These are phyloP conservation scores for Pseudopediastrum boryanum DNA, from an alignment of 139 green algal species.

Conservation along the genomic window DNA sequence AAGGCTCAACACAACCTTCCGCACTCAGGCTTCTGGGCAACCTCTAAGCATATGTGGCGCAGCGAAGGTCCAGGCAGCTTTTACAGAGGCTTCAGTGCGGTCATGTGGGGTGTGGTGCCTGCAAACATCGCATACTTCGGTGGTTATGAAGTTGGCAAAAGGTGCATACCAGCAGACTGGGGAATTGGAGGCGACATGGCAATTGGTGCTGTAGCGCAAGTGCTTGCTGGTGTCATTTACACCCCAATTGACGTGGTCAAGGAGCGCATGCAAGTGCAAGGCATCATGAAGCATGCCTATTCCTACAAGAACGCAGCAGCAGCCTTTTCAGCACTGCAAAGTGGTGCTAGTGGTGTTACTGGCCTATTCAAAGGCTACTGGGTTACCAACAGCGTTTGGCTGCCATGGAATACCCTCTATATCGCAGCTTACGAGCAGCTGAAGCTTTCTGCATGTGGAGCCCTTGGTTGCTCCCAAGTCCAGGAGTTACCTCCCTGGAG, in stretches of 20 bases:
- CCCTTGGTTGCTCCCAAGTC: neutral
- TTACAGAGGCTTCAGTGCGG: constrained; percentile 74
- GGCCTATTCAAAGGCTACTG: constrained; percentile 54
- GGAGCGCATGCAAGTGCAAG: constrained; percentile 72
- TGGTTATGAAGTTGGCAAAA: constrained; percentile 31
- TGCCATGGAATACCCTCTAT: constrained; percentile 86
- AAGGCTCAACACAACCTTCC: neutral
- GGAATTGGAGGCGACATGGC: constrained; percentile 67
- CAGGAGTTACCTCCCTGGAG: constrained; percentile 40
- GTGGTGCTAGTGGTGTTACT: neutral
- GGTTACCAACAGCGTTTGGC: constrained; percentile 81
- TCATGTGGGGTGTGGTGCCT: constrained; percentile 68
- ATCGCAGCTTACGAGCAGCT: constrained; percentile 70
- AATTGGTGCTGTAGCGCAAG: constrained; percentile 68
- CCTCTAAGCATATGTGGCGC: constrained; percentile 13
- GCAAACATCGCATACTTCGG: constrained; percentile 82
- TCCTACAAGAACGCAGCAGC: neutral
- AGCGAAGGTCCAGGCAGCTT: constrained; percentile 44
- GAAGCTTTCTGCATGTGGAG: constrained; percentile 44
- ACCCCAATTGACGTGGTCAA: constrained; percentile 93
- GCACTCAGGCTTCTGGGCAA: neutral
- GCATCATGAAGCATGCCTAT: constrained; percentile 14
- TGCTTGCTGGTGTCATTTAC: constrained; percentile 82
- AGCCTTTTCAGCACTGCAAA: neutral
- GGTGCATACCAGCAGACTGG: constrained; percentile 21